Base-by-base conservation (phyloP, 352 stramenopile species). In the Phytophthora pisi region DNA sequence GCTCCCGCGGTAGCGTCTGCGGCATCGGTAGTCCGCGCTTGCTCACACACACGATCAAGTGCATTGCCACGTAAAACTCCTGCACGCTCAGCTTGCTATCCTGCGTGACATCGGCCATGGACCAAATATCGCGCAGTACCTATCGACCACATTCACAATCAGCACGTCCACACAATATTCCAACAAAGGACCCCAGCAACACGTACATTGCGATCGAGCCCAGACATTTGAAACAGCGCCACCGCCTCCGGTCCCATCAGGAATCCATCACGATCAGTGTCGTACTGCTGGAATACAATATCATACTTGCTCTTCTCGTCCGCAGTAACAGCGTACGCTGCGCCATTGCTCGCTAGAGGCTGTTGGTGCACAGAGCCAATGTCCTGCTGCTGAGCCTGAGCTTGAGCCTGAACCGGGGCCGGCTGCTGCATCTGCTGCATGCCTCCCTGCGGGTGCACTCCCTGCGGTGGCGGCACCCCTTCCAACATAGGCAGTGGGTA, bases 31-130 rank as follows among this genome's bases (percentile, higher is more conserved):
- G 68, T 7, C 81, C 82, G n/a, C 92, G 87, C 64, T 97, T 98
- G 72, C 85, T 97, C 54, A 98, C 71, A 63, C 96, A 99, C 18
- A 98, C 95, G 72, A 99, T 99, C 60, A 99, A 71, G 67, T 99
- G 96, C 96, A 99, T 99, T 1, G 95, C 95, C 18, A 98, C 84
- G 70, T 96, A 97, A 72, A 99, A 99, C 68, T 99, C 96, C 24
- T 96, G 77, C 24, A 84, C 64, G 61, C 96, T 93, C 31, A 99
- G 86, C 50, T 91, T 90, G 66, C 96, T 98, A 72, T 99, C 90
- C 11, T 97, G 92, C 18, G 81, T 84, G 15, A 78, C 77, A 77
- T 99, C 96, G 0, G 90, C 89, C 77, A 99, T 88, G 7, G 88
- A 84, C 96, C 96, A 99, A 38, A 99, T 93, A 31, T 89, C 72